Evolutionary conservation across 805 yeast species (phyloP), one percentile per base, ranked within the genome.

Genomic region (Yarrowia sp.): DNA sequence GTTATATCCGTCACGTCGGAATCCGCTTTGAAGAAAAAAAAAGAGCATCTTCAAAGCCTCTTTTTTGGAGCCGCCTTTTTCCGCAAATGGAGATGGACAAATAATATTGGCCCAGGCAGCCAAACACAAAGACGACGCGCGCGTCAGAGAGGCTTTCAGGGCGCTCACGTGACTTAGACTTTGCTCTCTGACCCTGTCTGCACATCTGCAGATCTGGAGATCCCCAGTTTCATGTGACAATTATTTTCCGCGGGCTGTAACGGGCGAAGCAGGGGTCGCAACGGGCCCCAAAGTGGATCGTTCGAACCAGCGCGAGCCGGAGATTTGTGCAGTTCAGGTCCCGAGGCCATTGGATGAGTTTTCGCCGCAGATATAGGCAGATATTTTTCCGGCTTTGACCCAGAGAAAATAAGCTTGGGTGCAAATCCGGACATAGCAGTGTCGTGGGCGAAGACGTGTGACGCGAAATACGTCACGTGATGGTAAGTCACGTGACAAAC

Each of bases 191-290:
- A n/a, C 51, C 55, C 28, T 32, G 55, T 18, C 39, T 48, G 55
- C 55, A 35, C 41, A 48, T 48, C 55, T 48, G 55, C 18, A 39
- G 55, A 48, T 48, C 41, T 8, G 55, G 8, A 8, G 55, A 48
- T 48, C 53, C 22, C 32, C 28, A 22, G 55, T 48, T 48, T 48
- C 55, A 48, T 48, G 55, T 48, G 55, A 48, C 55, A 48, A 13
- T 7, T 17, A 9, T 5, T 32, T 45, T 32, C 8, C 8, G 36
- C 36, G 36, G 51, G n/a, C 22, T 45, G 38, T 18, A 45, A 45
- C 51, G 51, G 51, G 33, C 51, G 51, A 31, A 15, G 22, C 51
- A 45, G 51, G 51, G 53, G 53, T 17, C 15, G 7, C 3, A 7
- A 5, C 5, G 15, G 4, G 7, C 2, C 3, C 15, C 7, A 32